Conservation (phyloP, 2,329 filamentous ascomycete species). For the Sodiomyces alkalinus region DNA sequence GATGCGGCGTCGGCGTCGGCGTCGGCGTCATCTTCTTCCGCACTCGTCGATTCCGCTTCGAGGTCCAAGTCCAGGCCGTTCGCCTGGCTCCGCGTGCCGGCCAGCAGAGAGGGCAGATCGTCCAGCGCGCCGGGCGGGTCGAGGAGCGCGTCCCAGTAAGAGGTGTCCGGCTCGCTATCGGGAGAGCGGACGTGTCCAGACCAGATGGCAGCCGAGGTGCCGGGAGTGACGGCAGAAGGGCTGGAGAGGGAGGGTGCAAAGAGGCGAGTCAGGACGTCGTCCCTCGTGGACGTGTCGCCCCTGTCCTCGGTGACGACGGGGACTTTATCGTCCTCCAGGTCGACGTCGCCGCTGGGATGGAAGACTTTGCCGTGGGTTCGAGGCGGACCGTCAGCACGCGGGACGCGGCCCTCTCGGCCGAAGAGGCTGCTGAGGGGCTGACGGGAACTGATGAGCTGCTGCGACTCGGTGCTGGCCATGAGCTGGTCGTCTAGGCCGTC, state of each 20-base stretch:
- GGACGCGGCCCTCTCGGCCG: conserved; percentile 55
- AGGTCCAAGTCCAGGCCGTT: conserved; percentile 8
- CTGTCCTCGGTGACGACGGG: conserved; percentile 44
- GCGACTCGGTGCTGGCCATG: conserved; percentile 58
- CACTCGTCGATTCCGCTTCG: conserved; percentile 7
- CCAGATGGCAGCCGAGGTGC: not conserved
- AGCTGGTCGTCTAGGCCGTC: conserved; percentile 65
- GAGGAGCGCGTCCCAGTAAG: conserved; percentile 27
- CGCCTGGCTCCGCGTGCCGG: conserved; percentile 9
- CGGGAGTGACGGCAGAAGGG: too few species aligned
- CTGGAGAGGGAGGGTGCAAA: conserved; percentile 21
- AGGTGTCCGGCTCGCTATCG: conserved; percentile 17
- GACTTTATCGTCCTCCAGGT: conserved; percentile 41
- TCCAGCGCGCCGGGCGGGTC: conserved; percentile 28
- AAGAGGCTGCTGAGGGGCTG: conserved; percentile 64
- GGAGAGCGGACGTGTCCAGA: conserved; percentile 14
- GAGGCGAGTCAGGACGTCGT: conserved; percentile 42
- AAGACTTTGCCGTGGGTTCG: conserved; percentile 52
- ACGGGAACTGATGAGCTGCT: conserved; percentile 59
- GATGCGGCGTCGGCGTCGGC: too few species aligned
- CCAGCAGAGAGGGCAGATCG: conserved; percentile 25
- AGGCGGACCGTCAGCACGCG: conserved; percentile 44
- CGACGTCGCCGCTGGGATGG: conserved; percentile 46
- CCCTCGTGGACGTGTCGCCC: conserved; percentile 43
- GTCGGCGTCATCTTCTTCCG: conserved; percentile 10